phyloP scores from a whole-genome alignment of 371 early-diverging fungal species.

The Funneliformis caledonium region DNA sequence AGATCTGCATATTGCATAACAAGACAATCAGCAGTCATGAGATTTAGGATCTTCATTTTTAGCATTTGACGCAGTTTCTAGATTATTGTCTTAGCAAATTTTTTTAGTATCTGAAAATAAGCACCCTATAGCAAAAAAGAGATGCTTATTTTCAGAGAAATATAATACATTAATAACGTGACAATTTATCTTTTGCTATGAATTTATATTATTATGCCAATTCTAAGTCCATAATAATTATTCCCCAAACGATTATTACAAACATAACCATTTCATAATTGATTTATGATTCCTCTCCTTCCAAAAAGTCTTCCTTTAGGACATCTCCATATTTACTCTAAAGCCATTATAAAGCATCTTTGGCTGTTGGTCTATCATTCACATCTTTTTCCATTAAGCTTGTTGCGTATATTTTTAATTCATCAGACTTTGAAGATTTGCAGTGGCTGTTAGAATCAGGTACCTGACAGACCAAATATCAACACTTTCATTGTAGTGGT shows the following conservation, averaged over 20 bases:
- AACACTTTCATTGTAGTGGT: slow-evolving; percentile 20
- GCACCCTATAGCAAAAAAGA: no score
- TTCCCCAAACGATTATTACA: not conserved
- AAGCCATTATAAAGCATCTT: slow-evolving; percentile 3
- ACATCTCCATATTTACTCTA: slow-evolving; percentile 3
- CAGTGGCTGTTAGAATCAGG: slow-evolving; percentile 9
- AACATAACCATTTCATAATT: not conserved
- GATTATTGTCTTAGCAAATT: no score
- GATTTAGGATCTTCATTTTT: no score
- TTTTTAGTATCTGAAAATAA: no score
- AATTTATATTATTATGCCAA: no score
- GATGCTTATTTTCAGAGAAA: no score
- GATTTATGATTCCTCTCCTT: slow-evolving; percentile 7
- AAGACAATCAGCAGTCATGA: no score
- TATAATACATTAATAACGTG: no score
- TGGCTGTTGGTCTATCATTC: slow-evolving; percentile 21
- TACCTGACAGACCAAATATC: slow-evolving; percentile 31
- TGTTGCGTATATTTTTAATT: slow-evolving; percentile 7
- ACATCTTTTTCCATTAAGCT: slow-evolving; percentile 1
- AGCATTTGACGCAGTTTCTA: no score
- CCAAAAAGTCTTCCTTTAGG: slow-evolving; percentile 20
- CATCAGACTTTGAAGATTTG: not conserved
- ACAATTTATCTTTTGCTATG: no score
- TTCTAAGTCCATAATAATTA: not conserved
- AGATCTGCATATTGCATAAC: no score